Percentiles rank a stretch among this genome's conserved stretches.
phyloP scores from a whole-genome alignment of 2,329 filamentous ascomycete genomes.

The Alternaria sp. region DNA sequence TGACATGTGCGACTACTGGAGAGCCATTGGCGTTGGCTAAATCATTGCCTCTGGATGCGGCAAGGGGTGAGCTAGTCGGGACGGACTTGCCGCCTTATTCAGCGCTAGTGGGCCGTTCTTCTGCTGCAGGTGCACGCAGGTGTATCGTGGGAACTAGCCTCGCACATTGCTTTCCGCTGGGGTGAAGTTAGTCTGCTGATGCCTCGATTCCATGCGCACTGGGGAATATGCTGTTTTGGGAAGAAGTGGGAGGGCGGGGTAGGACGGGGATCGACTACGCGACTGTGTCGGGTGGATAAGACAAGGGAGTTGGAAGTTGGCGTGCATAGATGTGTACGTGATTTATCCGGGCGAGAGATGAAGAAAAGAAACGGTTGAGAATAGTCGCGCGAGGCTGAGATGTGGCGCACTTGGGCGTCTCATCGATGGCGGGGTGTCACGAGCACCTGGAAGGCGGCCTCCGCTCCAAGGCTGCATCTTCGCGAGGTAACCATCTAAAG shows the following conservation, averaged over 20 bases:
- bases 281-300: background rate
- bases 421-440: background rate
- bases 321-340: background rate
- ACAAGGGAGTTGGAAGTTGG: no score
- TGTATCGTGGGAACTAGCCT: conserved; percentile 1
- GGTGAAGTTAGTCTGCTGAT: background rate
- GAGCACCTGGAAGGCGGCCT: background rate
- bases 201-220: background rate
- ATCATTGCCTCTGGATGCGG: background rate
- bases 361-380: background rate
- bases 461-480: background rate
- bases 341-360: background rate
- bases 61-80: background rate
- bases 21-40: background rate
- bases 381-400: background rate
- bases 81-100: conserved; percentile 1
- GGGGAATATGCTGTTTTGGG: background rate
- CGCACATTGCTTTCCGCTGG: background rate
- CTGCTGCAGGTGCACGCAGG: background rate
- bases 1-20: background rate
- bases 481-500: background rate
- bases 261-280: background rate
- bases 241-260: background rate
- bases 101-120: conserved; percentile 1
- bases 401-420: background rate